Percentiles rank a stretch among this genome's conserved stretches.
These are phyloP conservation scores for Aspergillus fischeri DNA, from an alignment of 2,329 filamentous ascomycete species.

Conservation along the genomic window DNA sequence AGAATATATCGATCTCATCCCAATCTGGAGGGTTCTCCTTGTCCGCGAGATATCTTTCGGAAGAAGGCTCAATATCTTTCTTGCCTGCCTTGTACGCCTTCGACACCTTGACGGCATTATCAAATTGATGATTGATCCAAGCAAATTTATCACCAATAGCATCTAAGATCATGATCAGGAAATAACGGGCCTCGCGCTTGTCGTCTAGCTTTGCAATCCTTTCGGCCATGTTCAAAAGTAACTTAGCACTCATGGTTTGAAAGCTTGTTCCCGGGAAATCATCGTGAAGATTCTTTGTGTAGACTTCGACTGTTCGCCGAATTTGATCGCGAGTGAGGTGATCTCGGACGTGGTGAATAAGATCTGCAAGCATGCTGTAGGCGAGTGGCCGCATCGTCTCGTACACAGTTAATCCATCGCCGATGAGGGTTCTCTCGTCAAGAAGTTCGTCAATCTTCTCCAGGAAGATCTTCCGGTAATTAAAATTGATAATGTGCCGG, in stretches of 20 bases:
- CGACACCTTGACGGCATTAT: conserved; percentile 90
- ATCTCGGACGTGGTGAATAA: conserved; percentile 95
- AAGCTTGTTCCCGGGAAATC: conserved; percentile 97
- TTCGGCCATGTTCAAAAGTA: conserved; percentile 96
- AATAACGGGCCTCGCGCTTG: conserved; percentile 91
- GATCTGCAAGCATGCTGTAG: conserved; percentile 96
- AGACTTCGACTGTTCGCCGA: conserved; percentile 90
- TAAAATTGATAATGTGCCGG: conserved; percentile 98
- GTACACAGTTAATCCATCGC: conserved; percentile 92
- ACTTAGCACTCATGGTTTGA: conserved; percentile 98
- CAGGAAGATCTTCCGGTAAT: conserved; percentile 91
- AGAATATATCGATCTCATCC: conserved; percentile 98
- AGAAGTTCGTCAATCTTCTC: conserved; percentile 91
- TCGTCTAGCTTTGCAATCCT: conserved; percentile 92
- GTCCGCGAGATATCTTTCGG: conserved; percentile 81
- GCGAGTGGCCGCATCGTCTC: conserved; percentile 93
- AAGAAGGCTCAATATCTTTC: conserved; percentile 60
- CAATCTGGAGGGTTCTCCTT: conserved; percentile 79
- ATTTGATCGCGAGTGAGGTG: conserved; percentile 87
- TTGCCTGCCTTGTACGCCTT: conserved; percentile 76
- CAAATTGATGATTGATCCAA: conserved; percentile 93
- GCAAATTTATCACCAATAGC: conserved; percentile 98
- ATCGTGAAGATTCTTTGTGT: conserved; percentile 92
- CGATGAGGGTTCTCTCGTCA: conserved; percentile 89
- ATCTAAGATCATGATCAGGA: conserved; percentile 94